These are phyloP conservation scores for Aegilops speltoides DNA, from an alignment of 176 grass and related monocot species.

Conservation along the genomic window DNA sequence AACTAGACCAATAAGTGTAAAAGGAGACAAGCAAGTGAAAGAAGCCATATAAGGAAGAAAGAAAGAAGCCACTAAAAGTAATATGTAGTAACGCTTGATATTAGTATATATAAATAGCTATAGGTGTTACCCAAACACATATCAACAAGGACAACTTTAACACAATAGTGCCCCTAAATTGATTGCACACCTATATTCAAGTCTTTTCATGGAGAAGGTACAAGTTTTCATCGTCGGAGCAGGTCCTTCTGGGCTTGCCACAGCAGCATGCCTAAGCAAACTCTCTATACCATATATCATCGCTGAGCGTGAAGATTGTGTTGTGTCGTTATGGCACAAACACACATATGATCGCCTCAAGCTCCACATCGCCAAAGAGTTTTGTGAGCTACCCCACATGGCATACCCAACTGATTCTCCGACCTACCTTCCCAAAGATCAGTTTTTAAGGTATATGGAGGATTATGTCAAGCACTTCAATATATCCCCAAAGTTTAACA, in stretches of 20 bases:
- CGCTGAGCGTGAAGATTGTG: slow-evolving; percentile 56
- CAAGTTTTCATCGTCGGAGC: slow-evolving; percentile 57
- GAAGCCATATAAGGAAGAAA: neutral
- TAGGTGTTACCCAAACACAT: neutral
- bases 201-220: slow-evolving; percentile 21
- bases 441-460: slow-evolving; percentile 61
- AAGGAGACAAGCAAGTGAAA: neutral
- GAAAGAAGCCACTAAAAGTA: neutral
- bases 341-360: slow-evolving; percentile 59
- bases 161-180: neutral
- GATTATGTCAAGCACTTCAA: slow-evolving; percentile 39
- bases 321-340: slow-evolving; percentile 50
- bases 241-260: slow-evolving; percentile 58
- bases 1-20: neutral
- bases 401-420: slow-evolving; percentile 24
- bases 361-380: slow-evolving; percentile 64
- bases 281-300: slow-evolving; percentile 38
- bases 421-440: slow-evolving; percentile 42
- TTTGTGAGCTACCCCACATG: slow-evolving; percentile 62
- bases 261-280: slow-evolving; percentile 38
- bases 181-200: neutral
- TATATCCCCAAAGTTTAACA: slow-evolving; percentile 19
- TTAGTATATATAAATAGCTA: neutral
- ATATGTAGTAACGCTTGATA: neutral
- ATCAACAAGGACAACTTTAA: neutral